Conservation (phyloP, 352 stramenopile species). For the Globisporangium yorkense region DNA sequence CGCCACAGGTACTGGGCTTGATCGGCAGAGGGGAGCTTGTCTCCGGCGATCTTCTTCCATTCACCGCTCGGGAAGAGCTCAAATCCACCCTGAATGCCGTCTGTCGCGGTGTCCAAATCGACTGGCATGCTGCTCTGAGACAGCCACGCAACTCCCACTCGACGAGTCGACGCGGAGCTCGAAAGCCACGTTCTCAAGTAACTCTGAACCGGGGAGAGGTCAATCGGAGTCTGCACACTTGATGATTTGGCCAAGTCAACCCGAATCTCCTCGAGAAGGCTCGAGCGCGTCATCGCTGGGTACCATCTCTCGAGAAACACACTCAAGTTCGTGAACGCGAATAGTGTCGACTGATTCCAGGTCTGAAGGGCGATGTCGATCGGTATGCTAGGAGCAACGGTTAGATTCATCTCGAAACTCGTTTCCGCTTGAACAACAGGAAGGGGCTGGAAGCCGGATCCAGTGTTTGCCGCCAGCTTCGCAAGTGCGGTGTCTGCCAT, state of each 20-base stretch:
- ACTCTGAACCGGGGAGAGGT: constrained; percentile 20
- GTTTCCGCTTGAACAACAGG: constrained; percentile 24
- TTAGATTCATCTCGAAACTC: constrained; percentile 56
- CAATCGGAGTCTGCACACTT: background rate
- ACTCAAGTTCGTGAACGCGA: constrained; percentile 30
- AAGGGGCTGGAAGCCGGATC: constrained; percentile 8
- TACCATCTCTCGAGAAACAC: constrained; percentile 48
- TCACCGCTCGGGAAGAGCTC: constrained; percentile 31
- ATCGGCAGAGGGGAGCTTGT: constrained; percentile 22
- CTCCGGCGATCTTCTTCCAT: constrained; percentile 19
- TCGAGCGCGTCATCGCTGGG: constrained; percentile 18
- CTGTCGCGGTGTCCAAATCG: constrained; percentile 33
- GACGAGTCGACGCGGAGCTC: constrained; percentile 24
- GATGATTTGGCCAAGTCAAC: background rate
- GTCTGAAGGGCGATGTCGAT: constrained; percentile 28
- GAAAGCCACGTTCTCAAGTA: constrained; percentile 49
- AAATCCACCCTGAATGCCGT: constrained; percentile 41
- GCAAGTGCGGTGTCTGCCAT: constrained; percentile 16
- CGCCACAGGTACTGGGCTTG: constrained; percentile 45
- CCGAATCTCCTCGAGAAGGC: background rate
- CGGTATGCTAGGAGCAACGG: constrained; percentile 17
- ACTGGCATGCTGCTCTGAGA: constrained; percentile 19
- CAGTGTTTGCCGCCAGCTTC: background rate
- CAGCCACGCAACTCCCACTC: constrained; percentile 37
- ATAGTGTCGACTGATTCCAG: constrained; percentile 24